These are phyloP conservation scores for Rhododendron kiyosumense DNA, from an alignment of 148 eudicot genomes.

Conservation along the genomic window DNA sequence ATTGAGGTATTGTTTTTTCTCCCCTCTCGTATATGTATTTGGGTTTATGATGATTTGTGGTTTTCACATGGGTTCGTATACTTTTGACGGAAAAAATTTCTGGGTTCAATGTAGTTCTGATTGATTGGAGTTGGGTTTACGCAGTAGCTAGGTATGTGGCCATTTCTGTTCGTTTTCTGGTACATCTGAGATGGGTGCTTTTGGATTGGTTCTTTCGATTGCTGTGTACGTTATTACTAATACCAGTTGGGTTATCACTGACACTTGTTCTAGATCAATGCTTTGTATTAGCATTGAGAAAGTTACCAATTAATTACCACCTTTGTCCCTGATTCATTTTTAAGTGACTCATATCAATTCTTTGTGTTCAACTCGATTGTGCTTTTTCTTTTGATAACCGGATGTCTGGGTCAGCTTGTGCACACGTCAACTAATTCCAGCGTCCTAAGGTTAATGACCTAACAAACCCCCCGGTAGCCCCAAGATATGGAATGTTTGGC, in stretches of 20 bases:
- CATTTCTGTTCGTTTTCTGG: neutral
- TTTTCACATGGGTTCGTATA: neutral
- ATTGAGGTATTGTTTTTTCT: slow-evolving; percentile 33
- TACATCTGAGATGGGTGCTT: slow-evolving; percentile 7
- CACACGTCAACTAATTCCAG: neutral
- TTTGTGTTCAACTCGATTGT: neutral
- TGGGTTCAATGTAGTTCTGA: neutral
- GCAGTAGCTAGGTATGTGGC: neutral
- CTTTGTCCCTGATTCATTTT: neutral
- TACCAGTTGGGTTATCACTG: neutral
- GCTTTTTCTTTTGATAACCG: neutral
- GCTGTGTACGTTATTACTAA: neutral
- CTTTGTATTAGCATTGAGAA: neutral
- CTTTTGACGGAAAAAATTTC: neutral
- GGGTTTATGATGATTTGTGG: neutral
- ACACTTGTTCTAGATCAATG: neutral
- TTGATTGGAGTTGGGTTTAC: neutral
- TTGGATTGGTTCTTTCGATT: neutral
- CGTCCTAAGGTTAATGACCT: neutral
- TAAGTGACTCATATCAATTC: neutral
- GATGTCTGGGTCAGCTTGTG: neutral
- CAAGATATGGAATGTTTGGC: too few species aligned
- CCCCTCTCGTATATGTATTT: neutral
- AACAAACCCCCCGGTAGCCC: too few species aligned
- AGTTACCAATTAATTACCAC: neutral